Evolutionary conservation across 257 asterid species (phyloP).

Genomic region (Perilla frutescens): DNA sequence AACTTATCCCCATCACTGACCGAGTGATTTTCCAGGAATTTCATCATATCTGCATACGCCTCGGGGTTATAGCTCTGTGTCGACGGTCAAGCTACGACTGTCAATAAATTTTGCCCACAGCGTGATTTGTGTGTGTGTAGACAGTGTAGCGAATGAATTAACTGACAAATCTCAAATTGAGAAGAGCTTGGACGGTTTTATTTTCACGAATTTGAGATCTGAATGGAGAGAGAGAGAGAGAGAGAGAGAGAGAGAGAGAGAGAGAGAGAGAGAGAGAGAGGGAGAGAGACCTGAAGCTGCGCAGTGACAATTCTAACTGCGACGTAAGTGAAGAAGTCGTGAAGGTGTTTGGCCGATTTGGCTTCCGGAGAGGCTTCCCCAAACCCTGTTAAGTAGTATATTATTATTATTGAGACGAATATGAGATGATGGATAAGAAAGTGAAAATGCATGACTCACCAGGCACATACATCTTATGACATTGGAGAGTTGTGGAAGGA

Average conservation of each 20-base stretch:
- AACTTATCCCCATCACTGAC: conserved; percentile 79
- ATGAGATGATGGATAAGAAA: too few species aligned
- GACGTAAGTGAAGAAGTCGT: conserved; percentile 76
- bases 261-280: not conserved
- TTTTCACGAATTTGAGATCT: too few species aligned
- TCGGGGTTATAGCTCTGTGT: conserved; percentile 84
- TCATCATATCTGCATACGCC: conserved; percentile 70
- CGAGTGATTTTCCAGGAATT: conserved; percentile 66
- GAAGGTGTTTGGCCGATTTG: conserved; percentile 80
- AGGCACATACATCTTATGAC: conserved; percentile 92
- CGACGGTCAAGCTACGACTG: conserved; percentile 33
- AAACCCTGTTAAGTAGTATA: conserved; percentile 50
- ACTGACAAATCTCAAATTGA: too few species aligned
- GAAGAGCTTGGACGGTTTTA: too few species aligned
- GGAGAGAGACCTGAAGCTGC: conserved; percentile 70
- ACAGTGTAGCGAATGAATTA: too few species aligned
- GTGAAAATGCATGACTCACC: conserved; percentile 48
- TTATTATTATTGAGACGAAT: too few species aligned
- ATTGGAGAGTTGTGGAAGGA: conserved; percentile 49
- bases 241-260: conserved; percentile 34
- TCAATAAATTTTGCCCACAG: conserved; percentile 5
- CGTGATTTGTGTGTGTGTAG: too few species aligned
- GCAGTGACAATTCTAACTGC: conserved; percentile 76
- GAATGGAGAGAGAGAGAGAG: too few species aligned
- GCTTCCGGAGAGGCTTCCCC: conserved; percentile 92